Evolutionary conservation across 495 filamentous ascomycete genomes (phyloP), one percentile per base, ranked within the genome.

Genomic region (Trichoderma asperelloides): DNA sequence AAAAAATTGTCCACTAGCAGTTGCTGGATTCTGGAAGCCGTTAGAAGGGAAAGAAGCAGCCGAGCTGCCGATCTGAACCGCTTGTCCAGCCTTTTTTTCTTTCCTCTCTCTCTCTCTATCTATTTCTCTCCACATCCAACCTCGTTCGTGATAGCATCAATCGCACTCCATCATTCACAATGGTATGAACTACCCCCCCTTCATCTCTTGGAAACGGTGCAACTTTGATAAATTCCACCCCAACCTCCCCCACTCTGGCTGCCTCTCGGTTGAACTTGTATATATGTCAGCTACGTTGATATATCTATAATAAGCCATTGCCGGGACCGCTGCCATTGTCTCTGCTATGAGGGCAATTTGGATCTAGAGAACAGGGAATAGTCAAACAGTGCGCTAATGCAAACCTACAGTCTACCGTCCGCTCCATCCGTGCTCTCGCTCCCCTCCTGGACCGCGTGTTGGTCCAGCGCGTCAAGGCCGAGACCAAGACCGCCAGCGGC

Each of bases 381-480:
- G 12, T 0, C 15, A 60, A 30, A 15, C n/a, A 11, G 25, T 7
- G 0, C 33, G 62, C 62, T 64, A 64, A 64, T 30, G 8, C 28
- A 39, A 39, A 45, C 2, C 13, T 13, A 69, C 64, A 87, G 84
- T 77, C 86, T 68, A 87, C 86, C 74, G 86, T 99, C 84, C 93
- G 92, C 78, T 95, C 89, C 74, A 92, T 99, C 88, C 96, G 92
- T 82, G 89, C 88, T 77, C 92, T 99, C 74, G 90, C 89, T 51
- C 95, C 95, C 67, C 94, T 99, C 73, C 87, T 99, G 79, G 95
- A 99, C 88, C 95, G 95, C 76, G 91, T 99, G 71, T 87, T 99
- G 68, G 91, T 99, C 71, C 95, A 99, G 88, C 91, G 95, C 79
- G 83, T 97, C 83, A 98, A 98, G 82, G 89, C 94, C 74, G 96